A percentile compares a stretch with the other conserved stretches of the same genome.
Conservation (phyloP, 805 yeast genomes). For the Ogataea methylovora region DNA sequence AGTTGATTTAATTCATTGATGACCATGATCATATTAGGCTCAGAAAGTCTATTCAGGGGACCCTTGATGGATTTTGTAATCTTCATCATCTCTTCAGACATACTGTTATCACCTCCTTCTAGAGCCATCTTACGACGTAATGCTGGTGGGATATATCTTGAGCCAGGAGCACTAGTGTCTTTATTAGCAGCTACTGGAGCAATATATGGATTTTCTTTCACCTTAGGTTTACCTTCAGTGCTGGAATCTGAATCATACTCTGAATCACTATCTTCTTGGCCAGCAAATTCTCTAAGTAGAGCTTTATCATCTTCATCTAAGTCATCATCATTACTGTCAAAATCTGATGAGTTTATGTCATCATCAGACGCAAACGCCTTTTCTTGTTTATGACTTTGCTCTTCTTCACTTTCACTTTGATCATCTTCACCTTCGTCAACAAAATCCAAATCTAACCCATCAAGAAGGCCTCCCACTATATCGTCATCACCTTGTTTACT, state of each 20-base stretch:
- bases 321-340: conserved; percentile 22
- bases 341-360: conserved; percentile 18
- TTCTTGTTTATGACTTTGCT: conserved; percentile 9
- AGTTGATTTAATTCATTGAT: conserved; percentile 60
- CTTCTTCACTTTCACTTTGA: conserved; percentile 8
- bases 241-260: conserved; percentile 16
- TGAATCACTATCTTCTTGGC: conserved; percentile 12
- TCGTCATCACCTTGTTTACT: conserved; percentile 58
- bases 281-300: conserved; percentile 19
- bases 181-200: conserved; percentile 38
- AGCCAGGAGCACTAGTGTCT: conserved; percentile 19
- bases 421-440: conserved; percentile 3
- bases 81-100: conserved; percentile 38
- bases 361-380: conserved; percentile 16
- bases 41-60: conserved; percentile 81
- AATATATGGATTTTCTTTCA: conserved; percentile 67
- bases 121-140: conserved; percentile 47
- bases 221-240: conserved; percentile 24
- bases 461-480: conserved; percentile 73
- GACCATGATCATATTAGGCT: conserved; percentile 68
- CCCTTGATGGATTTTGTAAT: conserved; percentile 69
- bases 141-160: conserved; percentile 82
- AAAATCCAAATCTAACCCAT: conserved; percentile 57
- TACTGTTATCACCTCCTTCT: conserved; percentile 20
- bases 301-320: conserved; percentile 24